Evolutionary conservation across 495 filamentous ascomycete genomes (phyloP).

Genomic region (Penicillium waksmanii): DNA sequence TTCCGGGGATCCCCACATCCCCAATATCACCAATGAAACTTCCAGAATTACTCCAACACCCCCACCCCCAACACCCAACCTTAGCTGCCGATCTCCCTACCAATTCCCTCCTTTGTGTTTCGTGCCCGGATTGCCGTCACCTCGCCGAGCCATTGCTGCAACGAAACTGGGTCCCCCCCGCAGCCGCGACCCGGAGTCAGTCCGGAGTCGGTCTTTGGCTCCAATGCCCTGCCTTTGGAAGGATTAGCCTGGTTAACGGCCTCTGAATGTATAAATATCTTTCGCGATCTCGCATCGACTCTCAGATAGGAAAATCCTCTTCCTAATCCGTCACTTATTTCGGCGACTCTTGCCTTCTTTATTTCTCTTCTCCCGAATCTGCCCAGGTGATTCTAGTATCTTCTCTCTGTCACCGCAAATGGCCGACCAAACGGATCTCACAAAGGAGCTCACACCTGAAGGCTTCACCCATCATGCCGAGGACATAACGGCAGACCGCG

Average conservation of each 20-base stretch:
- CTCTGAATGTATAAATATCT: not conserved
- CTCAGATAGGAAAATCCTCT: not conserved
- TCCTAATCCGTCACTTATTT: not conserved
- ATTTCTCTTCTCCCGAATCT: not conserved
- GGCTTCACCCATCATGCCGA: conserved; percentile 50
- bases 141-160: conserved; percentile 4
- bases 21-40: conserved; percentile 6
- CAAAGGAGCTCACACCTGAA: conserved; percentile 28
- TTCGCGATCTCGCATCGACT: not conserved
- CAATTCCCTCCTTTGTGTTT: conserved; percentile 8
- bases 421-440: conserved; percentile 15
- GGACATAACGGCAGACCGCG: conserved; percentile 38
- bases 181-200: not conserved
- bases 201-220: conserved; percentile 18
- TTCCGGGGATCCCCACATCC: not conserved
- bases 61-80: conserved; percentile 17
- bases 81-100: conserved; percentile 17
- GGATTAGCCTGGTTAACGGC: not conserved
- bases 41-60: conserved; percentile 15
- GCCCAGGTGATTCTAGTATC: not conserved
- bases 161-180: conserved; percentile 11
- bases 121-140: conserved; percentile 23
- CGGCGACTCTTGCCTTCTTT: conserved; percentile 1
- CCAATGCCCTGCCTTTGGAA: not conserved
- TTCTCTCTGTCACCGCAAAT: conserved; percentile 3